Base-by-base conservation (phyloP, 73 alveolate genomes). In the Tetrahymena borealis region DNA sequence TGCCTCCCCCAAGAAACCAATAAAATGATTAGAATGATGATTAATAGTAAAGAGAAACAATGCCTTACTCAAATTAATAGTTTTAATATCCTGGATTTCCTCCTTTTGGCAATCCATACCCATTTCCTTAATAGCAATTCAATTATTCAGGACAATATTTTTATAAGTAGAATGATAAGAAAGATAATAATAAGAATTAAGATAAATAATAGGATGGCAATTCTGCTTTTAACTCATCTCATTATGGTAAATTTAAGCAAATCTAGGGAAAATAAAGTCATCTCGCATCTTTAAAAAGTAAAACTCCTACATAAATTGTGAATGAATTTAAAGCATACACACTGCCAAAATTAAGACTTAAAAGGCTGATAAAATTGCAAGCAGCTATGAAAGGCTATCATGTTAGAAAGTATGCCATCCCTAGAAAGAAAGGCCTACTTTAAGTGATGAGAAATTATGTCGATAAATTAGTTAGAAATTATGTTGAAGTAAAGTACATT, bases 311-410 rank as follows among this genome's bases (percentile, higher is more conserved):
- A 85, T 93, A 93, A 40, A 85, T 93, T 37, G 91, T 93, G 0
- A 93, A 93, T 93, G 95, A 93, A 93, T 93, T 93, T 39, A 93
- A 93, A 42, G 95, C 95, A 38, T 93, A 93, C 20, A 93, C 95
- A 4, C 37, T 93, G 31, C 95, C 95, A 3, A 93, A 93, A 24
- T 85, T 93, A 20, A 40, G 95, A 85, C 78, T 93, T 13, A 93
- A 79, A 90, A 79, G 95, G 78, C 78, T 93, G 32, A 85, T 93
- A 31, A 93, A 79, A 39, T 13, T 93, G 78, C 39, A 93, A 38
- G 93, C 95, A 15, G 92, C 60, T 39, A 93, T 93, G 95, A 93
- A 93, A 38, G 95, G 95, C 0, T 93, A 93, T 93, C 85, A 93
- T 93, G 95, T 93, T 0, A 93, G 95, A 38, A 93, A 92, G 79